These are phyloP conservation scores for Peronospora belbahrii DNA, from an alignment of 352 stramenopile genomes.

Conservation along the genomic window DNA sequence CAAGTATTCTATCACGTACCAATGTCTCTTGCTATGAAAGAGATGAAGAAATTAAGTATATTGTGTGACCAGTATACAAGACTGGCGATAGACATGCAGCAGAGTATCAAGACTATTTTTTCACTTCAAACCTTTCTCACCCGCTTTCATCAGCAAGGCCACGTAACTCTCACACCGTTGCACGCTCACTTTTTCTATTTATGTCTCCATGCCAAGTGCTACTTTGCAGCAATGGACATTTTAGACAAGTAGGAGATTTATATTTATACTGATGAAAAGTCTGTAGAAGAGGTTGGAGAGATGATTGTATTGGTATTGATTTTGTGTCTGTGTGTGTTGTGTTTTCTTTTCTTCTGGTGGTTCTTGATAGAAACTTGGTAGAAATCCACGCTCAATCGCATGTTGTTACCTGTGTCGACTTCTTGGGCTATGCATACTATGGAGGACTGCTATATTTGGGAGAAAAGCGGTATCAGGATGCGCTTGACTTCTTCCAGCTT, in stretches of 20 bases:
- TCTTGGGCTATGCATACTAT: constrained; percentile 82
- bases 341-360: constrained; percentile 7
- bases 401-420: constrained; percentile 49
- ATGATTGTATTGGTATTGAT: constrained; percentile 2
- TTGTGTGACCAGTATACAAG: constrained; percentile 44
- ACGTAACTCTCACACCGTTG: constrained; percentile 51
- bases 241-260: constrained; percentile 47
- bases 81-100: constrained; percentile 39
- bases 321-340: no score
- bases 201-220: constrained; percentile 75
- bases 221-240: constrained; percentile 59
- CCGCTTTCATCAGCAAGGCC: constrained; percentile 48
- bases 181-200: constrained; percentile 74
- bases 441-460: constrained; percentile 64
- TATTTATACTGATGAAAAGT: no score
- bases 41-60: constrained; percentile 52
- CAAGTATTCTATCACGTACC: constrained; percentile 49
- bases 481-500: constrained; percentile 64
- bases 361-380: constrained; percentile 44
- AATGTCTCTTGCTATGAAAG: constrained; percentile 38
- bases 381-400: constrained; percentile 59
- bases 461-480: constrained; percentile 69
- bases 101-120: constrained; percentile 57
- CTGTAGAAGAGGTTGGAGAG: no score
- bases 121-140: constrained; percentile 61